Base-by-base conservation (phyloP, 2,329 filamentous ascomycete species). In the Microdochium nivale region DNA sequence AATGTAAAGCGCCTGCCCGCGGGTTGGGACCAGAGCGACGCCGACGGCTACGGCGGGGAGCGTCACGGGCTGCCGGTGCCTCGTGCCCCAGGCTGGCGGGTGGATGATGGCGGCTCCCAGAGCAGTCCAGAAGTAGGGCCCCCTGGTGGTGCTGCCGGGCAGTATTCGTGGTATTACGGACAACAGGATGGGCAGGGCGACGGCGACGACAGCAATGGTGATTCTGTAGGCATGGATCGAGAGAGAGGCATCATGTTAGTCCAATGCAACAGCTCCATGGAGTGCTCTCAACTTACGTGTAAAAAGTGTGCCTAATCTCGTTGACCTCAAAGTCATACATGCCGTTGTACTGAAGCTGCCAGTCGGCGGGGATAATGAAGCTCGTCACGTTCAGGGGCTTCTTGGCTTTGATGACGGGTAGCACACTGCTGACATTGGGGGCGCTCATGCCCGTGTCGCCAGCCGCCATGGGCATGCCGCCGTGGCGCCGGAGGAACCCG, bases 301-400 rank as follows among this genome's bases (percentile, higher is more conserved):
- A 25, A 21, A 21, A 23, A 19, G 30, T 37, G 19, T 49, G 48
- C 1, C 48, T 32, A 14, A 2, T 25, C 19, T 49, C 48, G 48
- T 49, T 49, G 3, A 16, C 10, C 49, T 80, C 76, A 40, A 78
- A 78, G 51, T 77, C 74, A 10, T 72, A 58, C 65, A 77, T 72
- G 49, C 75, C 75, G 55, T 74, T 79, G 64, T 79, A 80, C 57
- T 78, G 60, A 13, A 58, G 51, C 51, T 63, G 60, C 64, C 64
- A 70, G 44, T 64, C 60, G 11, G 55, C 50, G 2, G 57, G 52
- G 1, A 47, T 40, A 10, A 70, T 54, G 32, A 66, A 60, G 53
- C 65, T 68, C 4, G 66, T 68, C 3, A 55, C 56, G 30, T 70
- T 65, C 19, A 70, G 55, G 0, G 62, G 60, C 7, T 58, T 52